These are phyloP conservation scores for Lepiota venenata DNA, from an alignment of 768 basidiomycete species.

Conservation along the genomic window DNA sequence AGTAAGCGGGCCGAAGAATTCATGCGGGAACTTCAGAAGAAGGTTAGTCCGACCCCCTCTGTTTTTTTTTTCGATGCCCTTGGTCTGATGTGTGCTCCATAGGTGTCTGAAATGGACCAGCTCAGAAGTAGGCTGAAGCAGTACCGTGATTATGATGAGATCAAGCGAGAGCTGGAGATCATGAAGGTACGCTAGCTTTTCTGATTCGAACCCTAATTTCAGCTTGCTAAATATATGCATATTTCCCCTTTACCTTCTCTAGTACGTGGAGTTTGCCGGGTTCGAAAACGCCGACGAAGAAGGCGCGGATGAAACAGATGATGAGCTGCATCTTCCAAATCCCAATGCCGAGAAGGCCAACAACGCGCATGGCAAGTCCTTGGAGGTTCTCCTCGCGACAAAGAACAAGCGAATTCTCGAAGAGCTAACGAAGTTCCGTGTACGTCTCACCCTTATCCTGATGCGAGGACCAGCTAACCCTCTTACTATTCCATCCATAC, in stretches of 20 bases:
- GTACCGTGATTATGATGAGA: constrained; percentile 90
- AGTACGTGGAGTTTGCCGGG: constrained; percentile 97
- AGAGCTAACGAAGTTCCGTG: constrained; percentile 88
- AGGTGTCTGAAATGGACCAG: constrained; percentile 65
- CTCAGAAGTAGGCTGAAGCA: constrained; percentile 67
- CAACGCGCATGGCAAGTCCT: constrained; percentile 69
- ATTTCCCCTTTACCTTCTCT: background rate
- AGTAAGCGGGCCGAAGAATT: constrained; percentile 59
- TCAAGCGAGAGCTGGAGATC: constrained; percentile 96
- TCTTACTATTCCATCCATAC: background rate
- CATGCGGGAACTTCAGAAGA: constrained; percentile 54
- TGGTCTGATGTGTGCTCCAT: background rate
- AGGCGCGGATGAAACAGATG: constrained; percentile 37
- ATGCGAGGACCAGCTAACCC: background rate
- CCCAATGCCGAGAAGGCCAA: constrained; percentile 88
- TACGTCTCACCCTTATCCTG: constrained; percentile 28
- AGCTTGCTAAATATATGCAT: background rate
- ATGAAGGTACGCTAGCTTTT: constrained; percentile 70
- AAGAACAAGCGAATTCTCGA: constrained; percentile 94
- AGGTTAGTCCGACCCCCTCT: constrained; percentile 25
- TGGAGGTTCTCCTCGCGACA: constrained; percentile 86
- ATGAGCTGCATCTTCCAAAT: constrained; percentile 73
- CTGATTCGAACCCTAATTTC: background rate
- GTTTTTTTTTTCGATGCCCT: background rate
- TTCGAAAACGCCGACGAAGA: constrained; percentile 71